phyloP scores from a whole-genome alignment of 352 stramenopile genomes.

The Phytophthora kernoviae region DNA sequence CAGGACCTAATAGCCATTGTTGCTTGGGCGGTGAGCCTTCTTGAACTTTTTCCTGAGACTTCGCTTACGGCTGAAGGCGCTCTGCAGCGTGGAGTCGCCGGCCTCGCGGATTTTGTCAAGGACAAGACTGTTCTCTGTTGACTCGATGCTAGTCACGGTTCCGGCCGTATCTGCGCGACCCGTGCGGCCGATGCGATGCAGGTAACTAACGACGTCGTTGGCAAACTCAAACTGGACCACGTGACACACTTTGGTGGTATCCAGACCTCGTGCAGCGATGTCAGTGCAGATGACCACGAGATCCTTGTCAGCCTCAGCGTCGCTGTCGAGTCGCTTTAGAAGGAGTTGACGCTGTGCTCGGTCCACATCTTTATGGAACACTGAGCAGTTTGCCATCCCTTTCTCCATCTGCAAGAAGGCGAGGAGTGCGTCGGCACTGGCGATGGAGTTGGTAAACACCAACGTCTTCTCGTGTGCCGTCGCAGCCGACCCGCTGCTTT shows the following conservation, averaged over 20 bases:
- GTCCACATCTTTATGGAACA: constrained; percentile 75
- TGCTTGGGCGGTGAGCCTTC: constrained; percentile 36
- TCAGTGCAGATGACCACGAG: constrained; percentile 76
- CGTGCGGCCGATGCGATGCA: constrained; percentile 81
- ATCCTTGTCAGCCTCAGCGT: constrained; percentile 26
- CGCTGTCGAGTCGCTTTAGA: constrained; percentile 45
- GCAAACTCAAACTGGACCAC: constrained; percentile 87
- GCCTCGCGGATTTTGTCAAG: constrained; percentile 69
- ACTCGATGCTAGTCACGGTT: constrained; percentile 75
- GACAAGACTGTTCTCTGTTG: constrained; percentile 59
- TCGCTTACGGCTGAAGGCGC: constrained; percentile 81
- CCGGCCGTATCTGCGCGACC: constrained; percentile 58
- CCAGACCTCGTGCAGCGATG: constrained; percentile 74
- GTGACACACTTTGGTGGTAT: constrained; percentile 72
- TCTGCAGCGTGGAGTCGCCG: constrained; percentile 48
- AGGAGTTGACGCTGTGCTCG: constrained; percentile 52
- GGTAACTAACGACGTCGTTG: constrained; percentile 78
- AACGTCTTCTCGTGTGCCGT: constrained; percentile 47
- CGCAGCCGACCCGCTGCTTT: not conserved
- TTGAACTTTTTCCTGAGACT: constrained; percentile 86
- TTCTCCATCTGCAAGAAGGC: constrained; percentile 55
- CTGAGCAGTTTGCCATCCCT: constrained; percentile 30
- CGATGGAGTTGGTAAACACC: constrained; percentile 78
- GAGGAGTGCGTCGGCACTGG: constrained; percentile 63
- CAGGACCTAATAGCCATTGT: constrained; percentile 18